Evolutionary conservation across 371 early-diverging fungal species (phyloP), one percentile per base, ranked within the genome.

Genomic region (Actinomortierella ambigua): DNA sequence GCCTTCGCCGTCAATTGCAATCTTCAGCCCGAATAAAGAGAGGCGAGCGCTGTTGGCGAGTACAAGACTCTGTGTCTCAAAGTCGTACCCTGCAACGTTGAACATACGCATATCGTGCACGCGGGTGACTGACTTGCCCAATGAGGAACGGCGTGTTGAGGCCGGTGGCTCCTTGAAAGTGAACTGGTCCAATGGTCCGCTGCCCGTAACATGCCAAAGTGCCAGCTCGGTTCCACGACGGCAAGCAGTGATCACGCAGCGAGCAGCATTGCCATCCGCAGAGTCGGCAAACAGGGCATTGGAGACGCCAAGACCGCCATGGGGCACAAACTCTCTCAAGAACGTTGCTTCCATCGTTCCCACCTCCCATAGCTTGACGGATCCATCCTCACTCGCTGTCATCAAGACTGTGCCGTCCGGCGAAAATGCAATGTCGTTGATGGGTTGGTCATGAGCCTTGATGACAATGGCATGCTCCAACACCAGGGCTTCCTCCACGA

Each of bases 321-420:
- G 63, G 17, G 75, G 64, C 41, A 68, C 58, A 39, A 77, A 64
- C 27, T 64, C 70, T 26, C 65, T 62, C 51, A 77, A 40, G 0
- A 67, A 41, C 15, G 59, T 46, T n/a, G 65, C 55, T 14, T 50
- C 61, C 3, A 28, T 22, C 22, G 44, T 17, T 29, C 50, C 42
- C 11, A 69, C 44, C 44, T 63, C 67, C 68, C 70, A 78, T 44
- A 75, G 60, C 43, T 65, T 69, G 59, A 79, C 67, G 6, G 64
- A 53, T 13, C 77, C 77, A 51, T 76, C 76, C 39, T 67, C 78
- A 42, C 71, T 75, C 15, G 77, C 79, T n/a, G 79, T 79, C 3
- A 70, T 54, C 24, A 79, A 55, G 20, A 68, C 75, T 13, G 79
- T 59, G 41, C 79, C 79, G 44, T 79, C 79, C 1, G 68, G 65